Evolutionary conservation across 73 alveolate genomes (phyloP).

Genomic region (Paramecium caudatum): DNA sequence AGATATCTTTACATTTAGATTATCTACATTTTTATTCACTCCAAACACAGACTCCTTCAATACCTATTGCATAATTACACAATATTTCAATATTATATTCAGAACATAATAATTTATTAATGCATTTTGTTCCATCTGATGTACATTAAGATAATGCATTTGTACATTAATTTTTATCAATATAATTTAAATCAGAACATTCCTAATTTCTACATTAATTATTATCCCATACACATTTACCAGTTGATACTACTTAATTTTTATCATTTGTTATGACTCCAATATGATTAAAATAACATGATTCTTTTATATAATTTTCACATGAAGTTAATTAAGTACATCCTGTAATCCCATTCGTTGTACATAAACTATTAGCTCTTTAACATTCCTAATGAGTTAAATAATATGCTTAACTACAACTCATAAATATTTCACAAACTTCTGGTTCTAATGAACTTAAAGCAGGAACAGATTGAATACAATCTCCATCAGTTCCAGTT

Average conservation of each 20-base stretch:
- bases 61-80: conserved; percentile 11
- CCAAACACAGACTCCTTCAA: conserved; percentile 32
- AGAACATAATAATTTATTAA: conserved; percentile 15
- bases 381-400: conserved; percentile 7
- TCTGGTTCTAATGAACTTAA: not conserved
- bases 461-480: not conserved
- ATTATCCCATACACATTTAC: conserved; percentile 20
- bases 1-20: not conserved
- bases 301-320: conserved; percentile 15
- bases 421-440: not conserved
- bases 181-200: not conserved
- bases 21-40: not conserved
- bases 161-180: not conserved
- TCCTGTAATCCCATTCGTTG: conserved; percentile 3
- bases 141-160: conserved; percentile 2
- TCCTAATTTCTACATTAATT: conserved; percentile 16
- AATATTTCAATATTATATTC: not conserved
- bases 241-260: conserved; percentile 22
- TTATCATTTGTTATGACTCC: not conserved
- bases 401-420: conserved; percentile 5
- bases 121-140: conserved; percentile 21
- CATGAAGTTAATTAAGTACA: conserved; percentile 19
- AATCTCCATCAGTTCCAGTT: conserved; percentile 52
- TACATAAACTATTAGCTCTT: not conserved
- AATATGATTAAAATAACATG: not conserved